phyloP scores from a whole-genome alignment of 1,284 basidiomycete genomes.

The Rhizoctonia solani region DNA sequence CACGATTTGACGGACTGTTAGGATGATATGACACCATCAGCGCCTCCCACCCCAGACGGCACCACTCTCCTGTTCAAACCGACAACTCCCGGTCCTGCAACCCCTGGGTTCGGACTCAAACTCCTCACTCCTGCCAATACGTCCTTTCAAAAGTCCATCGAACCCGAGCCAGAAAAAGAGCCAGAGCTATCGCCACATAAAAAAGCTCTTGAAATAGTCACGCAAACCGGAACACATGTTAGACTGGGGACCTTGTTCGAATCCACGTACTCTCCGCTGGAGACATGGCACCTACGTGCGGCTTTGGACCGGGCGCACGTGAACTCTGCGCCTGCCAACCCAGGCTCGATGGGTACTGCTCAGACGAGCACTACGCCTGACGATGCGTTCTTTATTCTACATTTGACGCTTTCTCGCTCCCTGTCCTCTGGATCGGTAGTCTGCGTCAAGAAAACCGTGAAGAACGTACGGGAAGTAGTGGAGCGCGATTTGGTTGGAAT shows the following conservation, averaged over 20 bases:
- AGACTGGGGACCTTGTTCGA: constrained; percentile 51
- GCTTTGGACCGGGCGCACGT: constrained; percentile 78
- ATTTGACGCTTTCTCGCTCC: constrained; percentile 74
- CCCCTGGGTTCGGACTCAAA: constrained; percentile 20
- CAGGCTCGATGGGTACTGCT: constrained; percentile 35
- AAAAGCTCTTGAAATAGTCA: constrained; percentile 3
- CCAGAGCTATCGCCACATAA: constrained; percentile 35
- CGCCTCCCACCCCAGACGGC: neutral
- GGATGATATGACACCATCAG: constrained; percentile 5
- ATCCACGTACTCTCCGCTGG: constrained; percentile 80
- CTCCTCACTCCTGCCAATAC: constrained; percentile 9
- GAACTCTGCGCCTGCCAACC: constrained; percentile 34
- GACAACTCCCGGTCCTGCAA: constrained; percentile 14
- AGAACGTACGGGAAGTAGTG: constrained; percentile 69
- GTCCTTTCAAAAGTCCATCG: neutral
- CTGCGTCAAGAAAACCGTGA: constrained; percentile 62
- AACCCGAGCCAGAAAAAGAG: constrained; percentile 19
- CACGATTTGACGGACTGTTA: neutral
- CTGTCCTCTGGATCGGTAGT: constrained; percentile 71
- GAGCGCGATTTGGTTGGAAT: constrained; percentile 80
- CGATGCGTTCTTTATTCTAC: constrained; percentile 92
- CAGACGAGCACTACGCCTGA: constrained; percentile 77
- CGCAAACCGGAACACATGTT: constrained; percentile 4
- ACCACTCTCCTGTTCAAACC: constrained; percentile 10
- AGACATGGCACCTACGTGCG: constrained; percentile 89